phyloP scores from a whole-genome alignment of 202 grass and related monocot genomes.

The Carex arenaria region DNA sequence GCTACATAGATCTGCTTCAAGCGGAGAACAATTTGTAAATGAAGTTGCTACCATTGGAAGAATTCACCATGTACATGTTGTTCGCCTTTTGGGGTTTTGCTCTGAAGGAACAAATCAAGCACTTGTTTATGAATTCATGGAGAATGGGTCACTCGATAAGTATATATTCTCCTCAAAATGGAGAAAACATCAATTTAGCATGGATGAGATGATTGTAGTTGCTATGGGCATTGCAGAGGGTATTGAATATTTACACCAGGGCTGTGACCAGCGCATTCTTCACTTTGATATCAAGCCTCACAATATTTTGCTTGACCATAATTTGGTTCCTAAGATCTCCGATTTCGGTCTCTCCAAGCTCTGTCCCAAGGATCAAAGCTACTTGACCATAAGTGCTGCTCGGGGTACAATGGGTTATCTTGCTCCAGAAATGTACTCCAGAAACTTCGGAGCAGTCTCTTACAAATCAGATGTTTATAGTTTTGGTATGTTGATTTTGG shows the following conservation, averaged over 20 bases:
- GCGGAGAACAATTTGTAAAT: slow-evolving; percentile 37
- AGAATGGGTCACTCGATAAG: slow-evolving; percentile 33
- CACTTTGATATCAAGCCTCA: slow-evolving; percentile 66
- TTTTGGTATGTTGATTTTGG: slow-evolving; percentile 58
- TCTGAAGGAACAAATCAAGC: slow-evolving; percentile 28
- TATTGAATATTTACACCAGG: slow-evolving; percentile 44
- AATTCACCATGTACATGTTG: slow-evolving; percentile 49
- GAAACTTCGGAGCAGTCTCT: slow-evolving; percentile 48
- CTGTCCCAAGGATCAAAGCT: slow-evolving; percentile 46
- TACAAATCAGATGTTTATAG: slow-evolving; percentile 64
- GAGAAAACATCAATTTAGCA: neutral
- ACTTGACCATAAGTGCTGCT: slow-evolving; percentile 31
- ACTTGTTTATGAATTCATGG: slow-evolving; percentile 45
- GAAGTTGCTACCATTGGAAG: slow-evolving; percentile 38
- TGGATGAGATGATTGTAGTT: slow-evolving; percentile 25
- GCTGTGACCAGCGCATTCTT: slow-evolving; percentile 46
- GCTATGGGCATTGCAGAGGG: slow-evolving; percentile 29
- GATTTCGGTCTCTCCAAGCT: slow-evolving; percentile 38
- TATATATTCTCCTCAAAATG: slow-evolving; percentile 13
- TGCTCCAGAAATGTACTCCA: slow-evolving; percentile 52
- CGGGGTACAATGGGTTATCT: slow-evolving; percentile 74
- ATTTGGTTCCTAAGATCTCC: slow-evolving; percentile 45
- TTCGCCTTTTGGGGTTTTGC: slow-evolving; percentile 36
- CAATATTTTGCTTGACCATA: slow-evolving; percentile 46
- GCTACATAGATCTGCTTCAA: slow-evolving; percentile 32